Base-by-base conservation (phyloP, 2,329 filamentous ascomycete genomes). In the Sporothrix dimorphospora region DNA sequence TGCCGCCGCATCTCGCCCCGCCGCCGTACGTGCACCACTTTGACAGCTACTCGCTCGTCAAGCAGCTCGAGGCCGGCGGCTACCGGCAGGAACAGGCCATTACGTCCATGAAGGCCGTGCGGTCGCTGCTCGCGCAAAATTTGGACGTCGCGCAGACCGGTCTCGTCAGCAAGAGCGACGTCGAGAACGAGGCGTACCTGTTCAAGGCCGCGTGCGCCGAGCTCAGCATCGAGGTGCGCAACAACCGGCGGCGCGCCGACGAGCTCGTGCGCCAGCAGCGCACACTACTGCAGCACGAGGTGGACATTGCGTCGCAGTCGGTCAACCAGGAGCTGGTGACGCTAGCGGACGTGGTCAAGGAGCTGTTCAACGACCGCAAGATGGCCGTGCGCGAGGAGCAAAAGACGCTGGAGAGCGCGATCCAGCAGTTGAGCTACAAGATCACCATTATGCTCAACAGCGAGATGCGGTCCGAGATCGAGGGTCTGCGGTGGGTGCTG, bases 401-500 rank as follows among this genome's bases (percentile, higher is more conserved):
- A 81, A 91, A 94, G 79, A 86, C 87, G 7, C 91, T 93, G 78
- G 95, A 98, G 79, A 92, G 92, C 68, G 91, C 91, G 77, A 94
- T 97, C 74, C 94, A 98, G 85, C 92, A 97, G 83, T 87, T 98
- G 76, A 97, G 95, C 82, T 97, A 98, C 82, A 96, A 97, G 80
- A 98, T 99, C 80, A 97, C 93, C 27, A 94, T 97, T 42, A 87
- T 89, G 53, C 87, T 99, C 57, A 97, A 94, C 80, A 96, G 93
- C 74, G 96, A 98, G 80, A 90, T 92, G 65, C 94, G 95, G 80
- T 95, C 92, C 4, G 93, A 98, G 77, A 94, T 98, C 66, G 96
- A 99, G 81, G 92, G 91, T 1, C 84, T 99, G 66, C 87, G 96
- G 73, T 98, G 96, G 96, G 90, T 98, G 53, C 82, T 91, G 75